Percentiles rank a stretch among this genome's conserved stretches.
Evolutionary conservation across 1,284 basidiomycete genomes (phyloP).

Genomic region (Rhodotorula sp.): DNA sequence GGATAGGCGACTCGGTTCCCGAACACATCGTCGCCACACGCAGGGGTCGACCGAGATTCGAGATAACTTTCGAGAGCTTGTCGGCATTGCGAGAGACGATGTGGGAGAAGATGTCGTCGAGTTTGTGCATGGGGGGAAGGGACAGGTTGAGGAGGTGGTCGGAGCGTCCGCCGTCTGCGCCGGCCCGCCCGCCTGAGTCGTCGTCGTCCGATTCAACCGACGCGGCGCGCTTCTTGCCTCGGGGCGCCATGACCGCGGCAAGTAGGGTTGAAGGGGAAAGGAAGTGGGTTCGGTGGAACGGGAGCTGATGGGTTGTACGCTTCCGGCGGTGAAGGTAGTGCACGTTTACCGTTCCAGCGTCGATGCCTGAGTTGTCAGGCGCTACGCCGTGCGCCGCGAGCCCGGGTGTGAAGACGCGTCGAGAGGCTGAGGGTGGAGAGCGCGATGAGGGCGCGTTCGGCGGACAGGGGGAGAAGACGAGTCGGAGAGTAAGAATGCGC

Average conservation of each 20-base stretch:
- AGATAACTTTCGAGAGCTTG: conserved; percentile 64
- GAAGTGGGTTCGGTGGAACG: background rate
- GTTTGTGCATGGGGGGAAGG: conserved; percentile 74
- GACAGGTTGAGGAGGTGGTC: conserved; percentile 44
- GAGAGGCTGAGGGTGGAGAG: background rate
- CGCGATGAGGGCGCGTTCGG: too few species aligned
- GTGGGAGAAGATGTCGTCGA: conserved; percentile 81
- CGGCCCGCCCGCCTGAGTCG: background rate
- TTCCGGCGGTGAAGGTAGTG: too few species aligned
- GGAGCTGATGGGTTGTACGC: too few species aligned
- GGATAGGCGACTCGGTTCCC: conserved; percentile 88
- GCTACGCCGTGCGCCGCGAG: too few species aligned
- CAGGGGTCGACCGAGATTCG: conserved; percentile 72
- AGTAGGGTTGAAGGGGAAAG: too few species aligned
- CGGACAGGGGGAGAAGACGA: too few species aligned
- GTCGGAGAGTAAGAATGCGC: too few species aligned
- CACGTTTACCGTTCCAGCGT: too few species aligned
- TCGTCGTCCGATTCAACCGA: background rate
- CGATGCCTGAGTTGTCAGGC: too few species aligned
- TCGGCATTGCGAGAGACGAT: conserved; percentile 67
- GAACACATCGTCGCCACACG: conserved; percentile 91
- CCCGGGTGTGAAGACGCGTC: background rate
- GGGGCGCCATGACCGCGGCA: background rate
- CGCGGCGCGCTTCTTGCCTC: background rate
- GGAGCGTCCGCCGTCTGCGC: background rate